Evolutionary conservation across 1,284 basidiomycete species (phyloP), one percentile per base, ranked within the genome.

Genomic region (Irpex sp.): DNA sequence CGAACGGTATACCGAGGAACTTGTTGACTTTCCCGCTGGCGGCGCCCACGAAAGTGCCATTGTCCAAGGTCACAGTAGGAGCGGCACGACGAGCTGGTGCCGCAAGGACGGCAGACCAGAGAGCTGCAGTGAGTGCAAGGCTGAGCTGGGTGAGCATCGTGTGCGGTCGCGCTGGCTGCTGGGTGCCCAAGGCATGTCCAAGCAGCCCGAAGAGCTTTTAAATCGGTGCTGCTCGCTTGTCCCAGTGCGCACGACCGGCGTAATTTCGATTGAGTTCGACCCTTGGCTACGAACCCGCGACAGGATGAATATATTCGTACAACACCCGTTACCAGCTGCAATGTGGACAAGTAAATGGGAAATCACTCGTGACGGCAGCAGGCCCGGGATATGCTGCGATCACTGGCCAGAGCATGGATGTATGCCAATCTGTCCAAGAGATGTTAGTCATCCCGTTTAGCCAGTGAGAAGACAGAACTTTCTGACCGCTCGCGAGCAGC

Each of bases 1-100:
- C 78, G 65, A 75, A 80, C 10, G 78, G 78, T n/a, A 80, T 79
- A 3, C 78, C 78, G 10, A 78, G 72, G 69, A 78, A 80, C 59
- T 62, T 73, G 68, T 73, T 74, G 22, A 70, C 54, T 1, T 69
- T 62, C 65, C 80, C 77, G 44, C 73, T 71, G 15, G 65, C 67
- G 0, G 70, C 67, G 59, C 78, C 78, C 20, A 73, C 54, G 59
- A 79, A 77, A 1, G 76, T 78, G 24, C 74, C 78, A 38, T 75
- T 65, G 59, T 79, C 78, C 7, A 79, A 70, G 27, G 71, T 71
- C 13, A 77, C 72, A 6, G 75, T 73, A 15, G 77, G 75, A 38
- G 54, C 32, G 32, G 32, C 27, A 42, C 62, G 62, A 64, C 38
- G 38, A 15, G 62, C 5, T 18, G 62, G 62, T 27, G 62, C 62